Conservation (phyloP, 2,329 filamentous ascomycete species). For the Dactylonectria estremocensis region DNA sequence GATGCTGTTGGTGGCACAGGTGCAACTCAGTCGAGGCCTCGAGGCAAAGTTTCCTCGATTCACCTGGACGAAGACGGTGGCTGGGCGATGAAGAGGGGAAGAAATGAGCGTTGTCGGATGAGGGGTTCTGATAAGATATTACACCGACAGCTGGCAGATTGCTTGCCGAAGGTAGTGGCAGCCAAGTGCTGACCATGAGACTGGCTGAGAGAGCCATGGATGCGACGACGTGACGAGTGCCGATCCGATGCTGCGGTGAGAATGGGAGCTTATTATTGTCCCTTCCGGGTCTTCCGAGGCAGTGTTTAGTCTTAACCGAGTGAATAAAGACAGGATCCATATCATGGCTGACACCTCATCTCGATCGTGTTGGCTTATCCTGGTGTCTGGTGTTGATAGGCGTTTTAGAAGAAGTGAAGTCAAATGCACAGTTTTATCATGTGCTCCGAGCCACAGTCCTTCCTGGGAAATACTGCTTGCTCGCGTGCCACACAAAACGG, state of each 20-base stretch:
- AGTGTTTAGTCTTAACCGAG: not conserved
- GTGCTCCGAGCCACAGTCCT: not conserved
- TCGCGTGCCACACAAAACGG: not conserved
- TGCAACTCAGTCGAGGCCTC: not conserved
- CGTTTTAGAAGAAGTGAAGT: too few species aligned
- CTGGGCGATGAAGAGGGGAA: not conserved
- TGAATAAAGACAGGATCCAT: not conserved
- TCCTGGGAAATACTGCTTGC: not conserved
- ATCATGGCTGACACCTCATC: not conserved
- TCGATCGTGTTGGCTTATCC: not conserved
- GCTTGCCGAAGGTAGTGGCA: not conserved
- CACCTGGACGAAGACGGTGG: not conserved
- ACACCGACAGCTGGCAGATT: not conserved
- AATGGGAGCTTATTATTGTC: not conserved
- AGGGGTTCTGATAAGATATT: not conserved
- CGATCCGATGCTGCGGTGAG: not conserved
- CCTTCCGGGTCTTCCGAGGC: not conserved
- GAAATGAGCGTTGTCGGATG: not conserved
- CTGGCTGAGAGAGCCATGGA: not conserved
- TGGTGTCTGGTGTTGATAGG: not conserved
- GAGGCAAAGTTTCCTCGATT: not conserved
- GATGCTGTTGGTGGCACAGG: too few species aligned
- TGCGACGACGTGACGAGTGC: not conserved
- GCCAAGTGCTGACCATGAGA: not conserved
- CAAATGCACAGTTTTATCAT: not conserved